Evolutionary conservation across 2,329 filamentous ascomycete species (phyloP).

Genomic region (Trichoderma atrobrunneum): DNA sequence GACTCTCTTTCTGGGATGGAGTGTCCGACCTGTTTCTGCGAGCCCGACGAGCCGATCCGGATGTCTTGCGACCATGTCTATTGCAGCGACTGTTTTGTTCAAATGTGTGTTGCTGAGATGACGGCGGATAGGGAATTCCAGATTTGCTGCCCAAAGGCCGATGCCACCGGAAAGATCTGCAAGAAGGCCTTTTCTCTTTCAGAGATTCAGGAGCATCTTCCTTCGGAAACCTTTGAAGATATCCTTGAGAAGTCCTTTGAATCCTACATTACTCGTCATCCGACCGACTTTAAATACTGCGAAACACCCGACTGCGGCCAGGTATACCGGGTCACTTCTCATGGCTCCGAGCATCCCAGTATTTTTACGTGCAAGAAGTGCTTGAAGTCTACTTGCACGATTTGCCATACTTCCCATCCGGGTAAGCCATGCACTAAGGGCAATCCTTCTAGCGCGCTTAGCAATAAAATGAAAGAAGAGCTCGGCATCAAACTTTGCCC

Average conservation of each 20-base stretch:
- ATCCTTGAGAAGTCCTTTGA: constrained; percentile 38
- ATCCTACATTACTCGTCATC: constrained; percentile 34
- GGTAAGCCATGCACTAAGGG: constrained; percentile 31
- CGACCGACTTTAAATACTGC: constrained; percentile 37
- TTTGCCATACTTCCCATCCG: constrained; percentile 36
- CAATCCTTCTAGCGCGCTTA: constrained; percentile 26
- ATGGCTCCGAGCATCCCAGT: not conserved
- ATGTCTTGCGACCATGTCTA: constrained; percentile 41
- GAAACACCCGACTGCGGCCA: constrained; percentile 43
- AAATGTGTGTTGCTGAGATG: constrained; percentile 11
- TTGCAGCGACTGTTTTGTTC: constrained; percentile 41
- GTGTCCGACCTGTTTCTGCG: constrained; percentile 38
- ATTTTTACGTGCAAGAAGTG: constrained; percentile 39
- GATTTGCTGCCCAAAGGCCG: not conserved
- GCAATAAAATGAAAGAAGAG: constrained; percentile 32
- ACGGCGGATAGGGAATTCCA: not conserved
- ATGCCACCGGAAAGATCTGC: not conserved
- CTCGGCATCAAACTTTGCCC: constrained; percentile 42
- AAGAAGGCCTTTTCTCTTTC: not conserved
- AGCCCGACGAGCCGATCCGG: constrained; percentile 35
- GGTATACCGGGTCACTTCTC: constrained; percentile 37
- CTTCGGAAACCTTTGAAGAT: not conserved
- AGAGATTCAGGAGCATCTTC: not conserved
- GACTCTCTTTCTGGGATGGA: not conserved
- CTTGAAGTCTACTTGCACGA: constrained; percentile 34